These are phyloP conservation scores for Lachnellula occidentalis DNA, from an alignment of 2,329 filamentous ascomycete species.

Conservation along the genomic window DNA sequence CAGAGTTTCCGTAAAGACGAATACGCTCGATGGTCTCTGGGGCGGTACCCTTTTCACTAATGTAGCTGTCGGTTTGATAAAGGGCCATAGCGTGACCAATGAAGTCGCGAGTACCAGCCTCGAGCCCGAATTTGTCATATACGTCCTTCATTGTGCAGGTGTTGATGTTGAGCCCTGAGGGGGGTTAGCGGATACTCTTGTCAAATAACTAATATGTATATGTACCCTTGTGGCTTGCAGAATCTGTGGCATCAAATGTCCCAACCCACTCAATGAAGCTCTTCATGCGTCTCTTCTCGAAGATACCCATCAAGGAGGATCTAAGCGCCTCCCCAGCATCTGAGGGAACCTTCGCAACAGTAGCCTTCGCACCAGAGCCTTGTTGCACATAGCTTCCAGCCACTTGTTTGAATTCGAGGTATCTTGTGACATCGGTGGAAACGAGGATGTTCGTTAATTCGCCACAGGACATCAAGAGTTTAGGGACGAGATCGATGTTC, in stretches of 20 bases:
- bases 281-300: constrained; percentile 96
- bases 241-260: constrained; percentile 74
- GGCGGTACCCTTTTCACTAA: constrained; percentile 65
- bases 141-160: constrained; percentile 93
- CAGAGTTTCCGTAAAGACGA: constrained; percentile 93
- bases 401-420: constrained; percentile 91
- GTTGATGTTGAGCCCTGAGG: constrained; percentile 69
- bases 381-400: constrained; percentile 96
- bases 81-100: constrained; percentile 98
- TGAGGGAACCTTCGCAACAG: constrained; percentile 93
- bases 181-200: constrained; percentile 19
- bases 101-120: constrained; percentile 85
- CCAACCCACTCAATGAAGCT: constrained; percentile 95
- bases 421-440: constrained; percentile 84
- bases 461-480: constrained; percentile 97
- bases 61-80: constrained; percentile 85
- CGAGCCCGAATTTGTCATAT: constrained; percentile 95
- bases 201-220: constrained; percentile 7
- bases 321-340: constrained; percentile 85
- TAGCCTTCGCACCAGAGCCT: constrained; percentile 73
- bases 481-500: constrained; percentile 98
- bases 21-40: constrained; percentile 88
- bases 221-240: constrained; percentile 83
- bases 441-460: constrained; percentile 98
- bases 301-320: constrained; percentile 93